A percentile compares a stretch with the other conserved stretches of the same genome.
Evolutionary conservation across 1,139 yeast species (phyloP).

Genomic region (Blastobotrys serpentis): DNA sequence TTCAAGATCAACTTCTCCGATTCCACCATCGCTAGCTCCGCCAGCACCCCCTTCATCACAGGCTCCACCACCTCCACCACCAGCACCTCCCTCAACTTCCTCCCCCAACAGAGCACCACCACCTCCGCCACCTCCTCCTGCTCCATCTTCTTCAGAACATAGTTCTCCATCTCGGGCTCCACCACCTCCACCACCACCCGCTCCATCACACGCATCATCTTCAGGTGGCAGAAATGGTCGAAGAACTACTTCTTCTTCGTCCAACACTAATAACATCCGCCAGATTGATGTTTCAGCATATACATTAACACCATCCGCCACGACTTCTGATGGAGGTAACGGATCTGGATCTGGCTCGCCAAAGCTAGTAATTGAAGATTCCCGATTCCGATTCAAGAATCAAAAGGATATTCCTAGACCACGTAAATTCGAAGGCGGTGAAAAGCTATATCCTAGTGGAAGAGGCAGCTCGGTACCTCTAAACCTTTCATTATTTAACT

Average conservation of each 20-base stretch:
- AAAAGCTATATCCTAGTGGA: slow-evolving; percentile 90
- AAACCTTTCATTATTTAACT: slow-evolving; percentile 50
- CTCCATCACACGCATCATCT: slow-evolving; percentile 29
- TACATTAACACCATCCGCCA: slow-evolving; percentile 30
- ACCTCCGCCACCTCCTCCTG: slow-evolving; percentile 30
- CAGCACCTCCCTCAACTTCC: slow-evolving; percentile 36
- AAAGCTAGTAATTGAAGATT: slow-evolving; percentile 57
- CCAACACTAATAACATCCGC: slow-evolving; percentile 27
- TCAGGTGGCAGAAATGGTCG: slow-evolving; percentile 23
- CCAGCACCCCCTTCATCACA: slow-evolving; percentile 26
- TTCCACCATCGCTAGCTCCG: slow-evolving; percentile 15
- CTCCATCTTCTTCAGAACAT: slow-evolving; percentile 30
- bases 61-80: slow-evolving; percentile 33
- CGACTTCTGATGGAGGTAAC: slow-evolving; percentile 17
- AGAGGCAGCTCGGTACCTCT: slow-evolving; percentile 93
- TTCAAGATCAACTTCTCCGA: slow-evolving; percentile 16
- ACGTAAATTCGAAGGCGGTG: slow-evolving; percentile 64
- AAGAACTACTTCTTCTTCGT: slow-evolving; percentile 26
- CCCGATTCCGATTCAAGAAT: slow-evolving; percentile 70
- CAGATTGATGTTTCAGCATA: slow-evolving; percentile 37
- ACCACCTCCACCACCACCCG: slow-evolving; percentile 31
- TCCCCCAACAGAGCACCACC: slow-evolving; percentile 30
- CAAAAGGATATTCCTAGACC: slow-evolving; percentile 78
- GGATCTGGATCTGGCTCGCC: slow-evolving; percentile 19
- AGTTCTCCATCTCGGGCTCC: slow-evolving; percentile 33